Base-by-base conservation (phyloP, 1,284 basidiomycete genomes). In the Irpex lacteus region DNA sequence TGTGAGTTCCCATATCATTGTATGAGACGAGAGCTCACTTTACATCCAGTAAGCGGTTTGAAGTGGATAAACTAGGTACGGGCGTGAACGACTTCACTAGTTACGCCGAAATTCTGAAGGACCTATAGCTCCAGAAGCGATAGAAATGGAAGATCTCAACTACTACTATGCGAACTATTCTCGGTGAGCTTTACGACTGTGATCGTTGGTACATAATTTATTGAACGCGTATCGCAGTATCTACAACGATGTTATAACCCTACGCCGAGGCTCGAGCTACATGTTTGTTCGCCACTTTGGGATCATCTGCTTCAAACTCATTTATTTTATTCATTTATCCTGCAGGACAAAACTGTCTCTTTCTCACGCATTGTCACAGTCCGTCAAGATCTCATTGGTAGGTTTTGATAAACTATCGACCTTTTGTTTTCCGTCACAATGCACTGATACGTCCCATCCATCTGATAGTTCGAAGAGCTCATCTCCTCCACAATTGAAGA, bases 151-250 rank as follows among this genome's bases (percentile, higher is more conserved):
- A 80, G 96, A 98, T 73, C 81, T 98, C 55, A 98, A 98, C 76
- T 98, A 92, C 77, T 98, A 98, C 73, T 96, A 97, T 71, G 96
- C 96, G 15, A 96, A 97, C 75, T 98, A 98, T 75, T 95, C 93
- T 75, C 88, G 94, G 94, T 92, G 74, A 67, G 85, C 70, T 61
- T 18, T n/a, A 65, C 57, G 9, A 38, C 9, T 6, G 7, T 15
- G 15, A 21, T 66, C 60, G 60, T 26, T 63, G 52, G 21, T 47
- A 60, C 37, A 9, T 36, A 56, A 7, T 18, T 2, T 4, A 56
- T 18, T 36, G 60, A 37, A 53, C 13, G 19, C 50, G 52, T 44
- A 44, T 62, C 59, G 13, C 69, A 95, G 95, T 70, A 98, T 98
- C 74, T 98, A 97, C 78, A 98, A 98, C 81, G 96, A 98, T 77